phyloP scores from a whole-genome alignment of 1,284 basidiomycete species.

The Anthracocystis walkeri region DNA sequence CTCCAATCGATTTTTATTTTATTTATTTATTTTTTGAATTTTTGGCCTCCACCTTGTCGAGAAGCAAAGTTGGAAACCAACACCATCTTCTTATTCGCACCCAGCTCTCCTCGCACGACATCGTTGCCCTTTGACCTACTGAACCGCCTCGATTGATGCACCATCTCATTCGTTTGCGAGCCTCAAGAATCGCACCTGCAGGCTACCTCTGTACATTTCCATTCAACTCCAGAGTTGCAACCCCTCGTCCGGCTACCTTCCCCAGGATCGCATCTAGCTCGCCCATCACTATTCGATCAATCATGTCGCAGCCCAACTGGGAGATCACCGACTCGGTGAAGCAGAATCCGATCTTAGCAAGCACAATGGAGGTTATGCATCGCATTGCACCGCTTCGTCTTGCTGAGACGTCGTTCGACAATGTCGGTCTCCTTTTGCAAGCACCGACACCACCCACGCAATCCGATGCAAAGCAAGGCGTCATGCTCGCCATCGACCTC shows the following conservation, averaged over 20 bases:
- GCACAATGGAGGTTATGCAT: slow-evolving; percentile 42
- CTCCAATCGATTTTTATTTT: neutral
- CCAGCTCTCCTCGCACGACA: slow-evolving; percentile 8
- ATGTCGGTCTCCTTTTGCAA: slow-evolving; percentile 64
- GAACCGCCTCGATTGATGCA: slow-evolving; percentile 10
- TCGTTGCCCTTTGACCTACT: neutral
- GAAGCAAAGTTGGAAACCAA: slow-evolving; percentile 5
- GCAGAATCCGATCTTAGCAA: slow-evolving; percentile 30
- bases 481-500: slow-evolving; percentile 66
- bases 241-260: neutral
- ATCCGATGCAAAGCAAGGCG: slow-evolving; percentile 32
- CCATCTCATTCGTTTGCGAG: neutral
- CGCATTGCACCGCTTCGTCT: slow-evolving; percentile 57
- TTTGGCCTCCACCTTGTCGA: slow-evolving; percentile 20
- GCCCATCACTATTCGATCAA: slow-evolving; percentile 6
- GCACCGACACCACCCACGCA: slow-evolving; percentile 15
- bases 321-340: slow-evolving; percentile 45
- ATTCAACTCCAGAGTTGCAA: neutral
- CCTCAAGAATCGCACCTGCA: slow-evolving; percentile 3
- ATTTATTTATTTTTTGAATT: neutral
- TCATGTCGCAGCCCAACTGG: slow-evolving; percentile 47
- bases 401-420: slow-evolving; percentile 65
- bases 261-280: neutral
- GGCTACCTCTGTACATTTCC: neutral
- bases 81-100: slow-evolving; percentile 2